Base-by-base conservation (phyloP, 108 stramenopile species). In the Epipyxis sp. region DNA sequence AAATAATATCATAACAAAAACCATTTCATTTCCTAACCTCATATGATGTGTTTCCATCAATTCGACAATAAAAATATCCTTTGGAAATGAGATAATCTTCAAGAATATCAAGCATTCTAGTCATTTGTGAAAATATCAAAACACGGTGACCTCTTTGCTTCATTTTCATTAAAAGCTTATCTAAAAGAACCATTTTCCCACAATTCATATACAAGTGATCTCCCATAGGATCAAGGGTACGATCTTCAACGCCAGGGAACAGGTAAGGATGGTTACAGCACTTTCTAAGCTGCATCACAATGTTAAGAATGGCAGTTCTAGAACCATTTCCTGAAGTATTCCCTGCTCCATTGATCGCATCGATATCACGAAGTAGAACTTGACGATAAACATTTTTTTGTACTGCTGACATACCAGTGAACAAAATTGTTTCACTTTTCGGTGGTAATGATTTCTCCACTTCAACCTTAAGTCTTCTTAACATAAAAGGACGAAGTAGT, bases 231-330 rank as follows among this genome's bases (percentile, higher is more conserved):
- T 81, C 77, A 40, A 77, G 42, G 43, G 76, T 79, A 37, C 84
- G 40, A 79, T 94, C 95, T 83, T 98, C 96, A 30, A 94, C 91
- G 29, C 94, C 94, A 32, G 93, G 92, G 76, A 99, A 99, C 2
- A 99, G 88, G 86, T 99, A 99, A 0, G 98, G 98, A 81, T 99
- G 98, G 76, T 93, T 94, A 85, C 96, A 95, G 85, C 94, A 95
- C 86, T 99, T 99, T 32, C 98, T 91, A 39, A 99, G 88, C 87
- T 99, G 98, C 97, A 99, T 99, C 59, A 98, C 92, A 81, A 99
- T 81, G 80, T 87, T 88, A 25, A 83, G 50, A 20, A 82, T 59
- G 16, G 76, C 81, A 92, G 67, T 95, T 92, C 59, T 92, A 81
- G 71, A 95, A 82, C 0, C 91, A 90, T n/a, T 92, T 92, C 40